Base-by-base conservation (phyloP, 202 grass and related monocot genomes). In the Zizania palustris region DNA sequence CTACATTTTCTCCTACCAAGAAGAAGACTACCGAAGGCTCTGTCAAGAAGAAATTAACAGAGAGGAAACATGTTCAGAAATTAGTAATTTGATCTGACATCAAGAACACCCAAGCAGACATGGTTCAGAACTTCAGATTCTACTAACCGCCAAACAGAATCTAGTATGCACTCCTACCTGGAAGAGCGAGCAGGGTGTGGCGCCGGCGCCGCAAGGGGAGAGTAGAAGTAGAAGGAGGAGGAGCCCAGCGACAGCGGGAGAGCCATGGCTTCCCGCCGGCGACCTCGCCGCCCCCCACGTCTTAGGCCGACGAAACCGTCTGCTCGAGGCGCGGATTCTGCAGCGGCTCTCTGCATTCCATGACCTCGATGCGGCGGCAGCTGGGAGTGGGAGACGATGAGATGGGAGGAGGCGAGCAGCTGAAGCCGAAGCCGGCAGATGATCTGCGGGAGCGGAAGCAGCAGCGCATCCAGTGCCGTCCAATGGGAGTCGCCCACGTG, bases 151-250 rank as follows among this genome's bases (percentile, higher is more conserved):
- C 42, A 28, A n/a, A n/a, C n/a, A n/a, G n/a, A n/a, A n/a, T n/a
- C n/a, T n/a, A n/a, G n/a, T n/a, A n/a, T n/a, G n/a, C n/a, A 45
- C 4, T 49, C 45, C n/a, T 76, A 89, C 83, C 90, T 78, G 72
- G 61, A 18, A 7, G 72, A 20, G 69, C 62, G n/a, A 0, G 16
- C 55, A 13, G 74, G 76, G 19, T 10, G 19, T 20, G 54, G 38
- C 9, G 67, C 15, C 1, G 54, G 38, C 9, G 67, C 15, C 1
- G 51, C 9, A 3, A 69, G 18, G 33, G 79, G 55, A 56, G 11
- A 39, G n/a, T n/a, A n/a, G n/a, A n/a, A n/a, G n/a, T n/a, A n/a
- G n/a, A n/a, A n/a, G 60, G 61, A 43, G 46, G 49, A 28, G 39
- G 36, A 73, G 8, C 87, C 60, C 45, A 84, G 56, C 22, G 74